These are phyloP conservation scores for Aspergillus coremiiformis DNA, from an alignment of 495 filamentous ascomycete species.

Conservation along the genomic window DNA sequence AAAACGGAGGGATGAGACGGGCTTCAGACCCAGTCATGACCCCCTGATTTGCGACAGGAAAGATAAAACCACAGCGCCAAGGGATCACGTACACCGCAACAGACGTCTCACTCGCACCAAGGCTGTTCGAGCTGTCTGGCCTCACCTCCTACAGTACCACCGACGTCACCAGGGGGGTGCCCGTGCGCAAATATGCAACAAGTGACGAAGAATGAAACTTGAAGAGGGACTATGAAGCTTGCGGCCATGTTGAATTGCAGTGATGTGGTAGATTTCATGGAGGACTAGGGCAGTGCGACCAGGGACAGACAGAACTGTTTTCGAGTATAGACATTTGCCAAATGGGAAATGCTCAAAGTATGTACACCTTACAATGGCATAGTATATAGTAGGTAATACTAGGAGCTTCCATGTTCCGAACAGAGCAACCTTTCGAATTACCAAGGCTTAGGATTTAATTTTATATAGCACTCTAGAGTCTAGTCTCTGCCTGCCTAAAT, in stretches of 20 bases:
- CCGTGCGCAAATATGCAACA: no score
- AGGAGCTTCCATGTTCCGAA: no score
- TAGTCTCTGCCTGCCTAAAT: no score
- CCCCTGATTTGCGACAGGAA: background rate
- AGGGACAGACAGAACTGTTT: background rate
- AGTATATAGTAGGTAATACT: no score
- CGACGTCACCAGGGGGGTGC: no score
- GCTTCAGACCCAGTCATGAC: background rate
- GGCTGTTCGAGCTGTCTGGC: no score
- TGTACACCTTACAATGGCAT: conserved; percentile 10
- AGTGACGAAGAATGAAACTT: background rate
- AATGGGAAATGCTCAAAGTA: conserved; percentile 15
- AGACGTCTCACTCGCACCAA: no score
- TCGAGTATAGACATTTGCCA: conserved; percentile 3
- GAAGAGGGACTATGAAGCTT: background rate
- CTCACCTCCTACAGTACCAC: no score
- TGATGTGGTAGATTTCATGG: conserved; percentile 12
- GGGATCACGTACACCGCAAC: background rate
- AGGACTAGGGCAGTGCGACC: conserved; percentile 4
- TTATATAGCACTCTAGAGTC: no score
- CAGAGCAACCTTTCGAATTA: no score
- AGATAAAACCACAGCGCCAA: background rate
- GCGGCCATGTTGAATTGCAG: conserved; percentile 8
- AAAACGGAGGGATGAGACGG: background rate
- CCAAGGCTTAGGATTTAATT: no score